Evolutionary conservation across 202 grass and related monocot genomes (phyloP), one percentile per base, ranked within the genome.

Genomic region (Cymbopogon flexuosus): DNA sequence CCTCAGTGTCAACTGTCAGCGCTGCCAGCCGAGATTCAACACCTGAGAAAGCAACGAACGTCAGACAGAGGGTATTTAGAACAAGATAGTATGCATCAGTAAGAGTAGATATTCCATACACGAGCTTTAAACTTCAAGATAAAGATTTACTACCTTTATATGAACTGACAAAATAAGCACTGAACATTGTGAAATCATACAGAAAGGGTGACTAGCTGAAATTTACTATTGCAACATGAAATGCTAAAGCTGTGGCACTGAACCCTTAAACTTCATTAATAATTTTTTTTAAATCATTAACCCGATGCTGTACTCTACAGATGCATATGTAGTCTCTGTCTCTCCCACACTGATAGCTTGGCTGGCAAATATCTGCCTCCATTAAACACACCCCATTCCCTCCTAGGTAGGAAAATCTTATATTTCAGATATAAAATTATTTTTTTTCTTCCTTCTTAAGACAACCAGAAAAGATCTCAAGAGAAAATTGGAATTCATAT

Each of bases 11-110:
- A 22, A 97, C 66, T 5, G 92, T 88, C 46, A 97, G 88, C n/a
- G 95, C 62, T 23, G 92, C 92, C 36, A 97, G 60, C 11, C 92
- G 85, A 79, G 95, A 91, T 81, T 97, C 92, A 10, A 97, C 91
- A 70, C 95, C 46, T 51, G 79, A 37, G 11, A 83, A 76, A 14
- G 36, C 42, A 0, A 49, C 9, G 8, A 2, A 18, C 2, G 5
- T n/a, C 43, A 72, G 23, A 30, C 13, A 49, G 15, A 71, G 3
- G 68, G 23, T 49, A 71, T 49, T 24, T 47, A 47, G 23, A 49
- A 71, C 11, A 49, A 15, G 18, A 47, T 71, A 30, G 22, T 18
- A 46, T 43, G 23, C 41, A 47, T 71, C 41, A 3, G 27, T 19
- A 29, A 47, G 41, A 71, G 42, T 12, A 70, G 12, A 29, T 70